Conservation (phyloP, 2,329 filamentous ascomycete genomes). For the Aspergillus pseudoglaucus region DNA sequence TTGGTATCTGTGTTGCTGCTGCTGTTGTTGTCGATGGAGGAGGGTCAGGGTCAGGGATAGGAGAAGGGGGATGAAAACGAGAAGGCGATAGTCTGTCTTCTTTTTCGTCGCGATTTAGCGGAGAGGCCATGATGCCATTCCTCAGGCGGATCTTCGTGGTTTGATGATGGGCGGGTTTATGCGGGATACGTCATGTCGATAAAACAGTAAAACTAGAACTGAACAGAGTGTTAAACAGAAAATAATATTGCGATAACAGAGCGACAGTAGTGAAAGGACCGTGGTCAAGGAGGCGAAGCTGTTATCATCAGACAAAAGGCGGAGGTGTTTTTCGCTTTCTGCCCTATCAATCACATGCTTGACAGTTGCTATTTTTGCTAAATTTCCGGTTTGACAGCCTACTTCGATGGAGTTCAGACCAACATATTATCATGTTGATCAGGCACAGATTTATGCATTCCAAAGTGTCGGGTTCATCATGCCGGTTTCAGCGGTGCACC, state of each 20-base stretch:
- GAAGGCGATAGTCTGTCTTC: not conserved
- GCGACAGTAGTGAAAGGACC: not conserved
- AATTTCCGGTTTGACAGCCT: no score
- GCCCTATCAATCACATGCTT: conserved; percentile 12
- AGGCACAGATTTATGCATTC: no score
- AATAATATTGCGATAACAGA: conserved; percentile 1
- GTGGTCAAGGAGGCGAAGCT: not conserved
- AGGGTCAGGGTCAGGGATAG: not conserved
- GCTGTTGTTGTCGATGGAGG: conserved; percentile 15
- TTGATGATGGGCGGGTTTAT: conserved; percentile 9
- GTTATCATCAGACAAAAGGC: conserved; percentile 8
- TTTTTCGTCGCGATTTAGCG: conserved; percentile 24
- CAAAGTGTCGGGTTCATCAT: no score
- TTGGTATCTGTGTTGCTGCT: conserved; percentile 4
- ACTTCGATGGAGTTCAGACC: no score
- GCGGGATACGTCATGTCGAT: conserved; percentile 25
- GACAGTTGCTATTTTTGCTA: not conserved
- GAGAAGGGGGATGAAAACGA: no score
- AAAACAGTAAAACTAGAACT: conserved; percentile 2
- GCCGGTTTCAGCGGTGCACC: no score
- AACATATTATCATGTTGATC: no score
- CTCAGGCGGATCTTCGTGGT: conserved; percentile 1
- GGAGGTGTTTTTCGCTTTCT: conserved; percentile 12
- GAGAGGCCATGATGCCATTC: conserved; percentile 30
- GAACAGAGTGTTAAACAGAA: not conserved